Base-by-base conservation (phyloP, 805 yeast genomes). In the Yamadazyma philogaea region DNA sequence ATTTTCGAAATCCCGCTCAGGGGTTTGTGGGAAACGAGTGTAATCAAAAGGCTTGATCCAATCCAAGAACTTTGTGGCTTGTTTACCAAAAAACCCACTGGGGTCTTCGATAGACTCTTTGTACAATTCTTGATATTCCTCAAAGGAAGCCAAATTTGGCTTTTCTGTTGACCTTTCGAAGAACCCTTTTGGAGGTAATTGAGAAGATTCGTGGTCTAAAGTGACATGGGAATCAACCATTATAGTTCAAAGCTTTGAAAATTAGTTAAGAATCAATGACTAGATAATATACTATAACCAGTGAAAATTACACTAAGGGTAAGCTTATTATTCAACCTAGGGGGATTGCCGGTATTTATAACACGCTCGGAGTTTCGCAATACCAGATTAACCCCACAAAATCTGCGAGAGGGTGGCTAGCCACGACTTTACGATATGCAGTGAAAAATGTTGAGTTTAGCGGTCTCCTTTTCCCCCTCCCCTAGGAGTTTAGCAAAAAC, bases 31-130 rank as follows among this genome's bases (percentile, higher is more conserved):
- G 45, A 61, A 64, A 43, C 78, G 66, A 11, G 78, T 66, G 17
- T 57, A 53, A 39, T 72, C 70, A 56, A 80, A 81, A 8, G 74
- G 77, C 34, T 59, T 72, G 49, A 62, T 63, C 86, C 86, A 81
- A 47, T 66, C 60, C 51, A 81, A 68, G 48, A 60, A 57, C 37
- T 75, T 70, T 16, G 55, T 54, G 14, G 82, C 86, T 62, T 66
- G 66, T 8, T 70, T 68, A 39, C 81, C 82, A 51, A 78, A 81
- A 53, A 81, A 81, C 24, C 53, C 52, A 41, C 68, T 65, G 1
- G 86, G 85, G 47, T 78, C 65, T 41, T 71, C 71, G 50, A 81
- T 74, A 19, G 83, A 77, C 56, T 81, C 75, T 45, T 75, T 60
- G 63, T 81, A 78, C 64, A 75, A 52, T 40, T 62, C 51, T 44